Conservation (phyloP, 140 eudicot species). For the Bidens hawaiensis region DNA sequence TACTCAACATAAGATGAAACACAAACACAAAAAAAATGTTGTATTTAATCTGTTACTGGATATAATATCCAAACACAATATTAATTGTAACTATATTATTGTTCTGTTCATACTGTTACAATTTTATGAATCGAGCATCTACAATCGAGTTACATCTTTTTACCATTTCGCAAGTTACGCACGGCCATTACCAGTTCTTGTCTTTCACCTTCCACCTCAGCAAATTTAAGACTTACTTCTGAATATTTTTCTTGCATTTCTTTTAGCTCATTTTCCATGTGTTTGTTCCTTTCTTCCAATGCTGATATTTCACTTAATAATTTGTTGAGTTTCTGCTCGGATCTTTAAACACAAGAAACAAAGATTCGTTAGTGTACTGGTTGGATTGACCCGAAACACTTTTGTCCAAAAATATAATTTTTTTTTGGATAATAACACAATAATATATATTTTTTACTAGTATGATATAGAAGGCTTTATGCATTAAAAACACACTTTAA, state of each 20-base stretch:
- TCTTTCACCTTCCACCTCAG: slow-evolving; percentile 98
- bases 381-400: background rate
- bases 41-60: slow-evolving; percentile 24
- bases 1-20: slow-evolving; percentile 2
- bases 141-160: slow-evolving; percentile 37
- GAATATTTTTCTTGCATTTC: slow-evolving; percentile 94
- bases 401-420: background rate
- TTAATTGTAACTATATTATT: slow-evolving; percentile 17
- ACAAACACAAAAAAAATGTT: background rate
- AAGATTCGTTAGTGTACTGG: slow-evolving; percentile 6
- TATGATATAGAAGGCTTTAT: background rate
- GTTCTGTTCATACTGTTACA: slow-evolving; percentile 24
- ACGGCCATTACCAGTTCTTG: slow-evolving; percentile 87
- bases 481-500: too few relatives aligned
- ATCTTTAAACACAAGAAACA: background rate
- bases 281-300: slow-evolving; percentile 63
- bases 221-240: slow-evolving; percentile 88
- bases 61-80: slow-evolving; percentile 15
- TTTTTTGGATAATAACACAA: too few relatives aligned
- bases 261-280: slow-evolving; percentile 71
- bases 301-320: slow-evolving; percentile 51
- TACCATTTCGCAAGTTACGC: slow-evolving; percentile 69
- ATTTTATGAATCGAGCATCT: slow-evolving; percentile 13
- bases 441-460: background rate
- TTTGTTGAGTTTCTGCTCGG: slow-evolving; percentile 26